phyloP scores from a whole-genome alignment of 73 alveolate species.

The Uronychia setigera region DNA sequence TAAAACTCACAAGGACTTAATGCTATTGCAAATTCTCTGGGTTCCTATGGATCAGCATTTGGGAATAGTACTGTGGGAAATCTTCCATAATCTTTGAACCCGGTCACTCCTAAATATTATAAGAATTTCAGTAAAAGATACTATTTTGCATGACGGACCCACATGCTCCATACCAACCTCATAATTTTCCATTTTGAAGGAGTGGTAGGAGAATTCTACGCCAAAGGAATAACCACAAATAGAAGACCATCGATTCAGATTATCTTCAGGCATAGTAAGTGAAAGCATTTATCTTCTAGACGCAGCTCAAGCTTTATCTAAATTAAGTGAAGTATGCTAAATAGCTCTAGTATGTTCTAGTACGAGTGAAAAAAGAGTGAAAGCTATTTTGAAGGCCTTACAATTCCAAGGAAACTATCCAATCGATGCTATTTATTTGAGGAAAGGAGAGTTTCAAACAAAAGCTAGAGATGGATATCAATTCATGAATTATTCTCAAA shows the following conservation, averaged over 20 bases:
- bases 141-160: neutral
- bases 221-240: neutral
- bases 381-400: neutral
- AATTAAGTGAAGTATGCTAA: neutral
- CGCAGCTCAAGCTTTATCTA: neutral
- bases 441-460: neutral
- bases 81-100: no score
- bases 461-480: neutral
- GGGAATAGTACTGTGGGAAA: no score
- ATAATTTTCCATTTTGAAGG: neutral
- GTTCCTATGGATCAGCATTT: no score
- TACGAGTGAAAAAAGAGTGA: neutral
- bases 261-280: neutral
- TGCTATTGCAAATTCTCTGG: no score
- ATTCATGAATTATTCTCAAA: neutral
- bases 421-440: neutral
- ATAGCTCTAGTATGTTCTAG: neutral
- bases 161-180: neutral
- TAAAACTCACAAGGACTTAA: no score
- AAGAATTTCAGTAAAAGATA: neutral
- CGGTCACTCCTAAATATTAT: neutral
- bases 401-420: neutral
- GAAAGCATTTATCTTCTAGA: neutral
- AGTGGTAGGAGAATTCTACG: neutral
- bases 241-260: neutral